Evolutionary conservation across 1,139 yeast species (phyloP).

Genomic region (Groenewaldozyma auringiensis): DNA sequence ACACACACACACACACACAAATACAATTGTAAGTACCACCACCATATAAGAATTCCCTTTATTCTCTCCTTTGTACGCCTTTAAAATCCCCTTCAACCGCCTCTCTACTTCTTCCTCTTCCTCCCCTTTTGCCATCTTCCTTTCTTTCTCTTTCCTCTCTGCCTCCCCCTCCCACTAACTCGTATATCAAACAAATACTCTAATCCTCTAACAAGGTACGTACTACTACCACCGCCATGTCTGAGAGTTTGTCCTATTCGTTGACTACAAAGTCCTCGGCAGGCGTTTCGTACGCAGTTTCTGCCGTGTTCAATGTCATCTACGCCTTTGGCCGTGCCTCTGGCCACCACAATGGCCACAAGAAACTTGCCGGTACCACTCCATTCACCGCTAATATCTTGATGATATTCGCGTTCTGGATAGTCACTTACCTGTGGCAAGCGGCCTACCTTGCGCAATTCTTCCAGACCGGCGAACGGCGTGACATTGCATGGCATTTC

Average conservation of each 20-base stretch:
- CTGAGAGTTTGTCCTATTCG: conserved; percentile 3
- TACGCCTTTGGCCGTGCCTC: conserved; percentile 9
- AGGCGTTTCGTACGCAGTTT: conserved; percentile 6
- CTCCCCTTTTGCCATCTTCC: not conserved
- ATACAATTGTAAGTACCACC: too few relatives aligned
- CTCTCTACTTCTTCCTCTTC: not conserved
- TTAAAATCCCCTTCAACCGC: not conserved
- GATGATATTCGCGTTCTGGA: conserved; percentile 53
- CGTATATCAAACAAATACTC: too few relatives aligned
- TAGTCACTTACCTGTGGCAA: conserved; percentile 46
- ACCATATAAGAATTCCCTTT: too few relatives aligned
- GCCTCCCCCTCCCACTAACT: too few relatives aligned
- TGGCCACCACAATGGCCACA: conserved; percentile 7
- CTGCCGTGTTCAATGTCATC: conserved; percentile 9
- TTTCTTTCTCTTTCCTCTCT: not conserved
- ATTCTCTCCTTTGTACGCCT: not conserved
- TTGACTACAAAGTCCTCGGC: conserved; percentile 9
- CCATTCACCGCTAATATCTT: conserved; percentile 61
- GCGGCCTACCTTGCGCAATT: conserved; percentile 45
- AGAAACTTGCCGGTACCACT: conserved; percentile 33
- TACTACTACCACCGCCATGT: not conserved
- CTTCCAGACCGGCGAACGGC: conserved; percentile 41
- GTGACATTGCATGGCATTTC: conserved; percentile 52
- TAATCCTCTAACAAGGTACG: not conserved
- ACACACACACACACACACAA: too few relatives aligned